A percentile compares a stretch with the other conserved stretches of the same genome.
Evolutionary conservation across 2,329 filamentous ascomycete species (phyloP).

Genomic region (Coccinonectria pachysandricola): DNA sequence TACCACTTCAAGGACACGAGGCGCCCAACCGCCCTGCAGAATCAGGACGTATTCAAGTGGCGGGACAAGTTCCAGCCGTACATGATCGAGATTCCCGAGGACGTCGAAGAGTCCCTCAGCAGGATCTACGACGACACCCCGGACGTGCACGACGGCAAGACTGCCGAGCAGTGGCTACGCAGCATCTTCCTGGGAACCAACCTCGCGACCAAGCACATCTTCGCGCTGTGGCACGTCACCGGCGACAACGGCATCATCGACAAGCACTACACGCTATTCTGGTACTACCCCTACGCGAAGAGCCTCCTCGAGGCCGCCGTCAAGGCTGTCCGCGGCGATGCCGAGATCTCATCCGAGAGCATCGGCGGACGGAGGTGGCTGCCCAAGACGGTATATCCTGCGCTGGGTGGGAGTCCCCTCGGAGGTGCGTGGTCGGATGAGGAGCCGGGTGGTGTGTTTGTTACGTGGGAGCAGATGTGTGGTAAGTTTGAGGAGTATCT

Average conservation of each 20-base stretch:
- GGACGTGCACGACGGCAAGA: conserved; percentile 16
- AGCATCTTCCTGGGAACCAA: conserved; percentile 26
- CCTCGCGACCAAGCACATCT: conserved; percentile 17
- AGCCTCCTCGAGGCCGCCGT: conserved; percentile 6
- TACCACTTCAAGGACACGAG: conserved; percentile 20
- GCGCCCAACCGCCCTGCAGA: conserved; percentile 12
- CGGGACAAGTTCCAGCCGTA: conserved; percentile 20
- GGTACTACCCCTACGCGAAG: conserved; percentile 8
- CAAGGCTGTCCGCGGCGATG: conserved; percentile 2
- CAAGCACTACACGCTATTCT: conserved; percentile 7
- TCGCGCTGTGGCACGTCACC: conserved; percentile 8
- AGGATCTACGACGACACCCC: conserved; percentile 22
- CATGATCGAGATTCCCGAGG: conserved; percentile 22
- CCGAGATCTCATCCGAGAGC: conserved; percentile 3
- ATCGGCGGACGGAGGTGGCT: conserved; percentile 7
- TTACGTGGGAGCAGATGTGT: conserved; percentile 20
- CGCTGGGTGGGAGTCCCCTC: conserved; percentile 9
- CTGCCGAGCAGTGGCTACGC: conserved; percentile 22
- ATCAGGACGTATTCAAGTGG: conserved; percentile 15
- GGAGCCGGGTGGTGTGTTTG: conserved; percentile 12
- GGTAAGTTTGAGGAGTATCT: conserved; percentile 12
- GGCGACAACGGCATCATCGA: conserved; percentile 9
- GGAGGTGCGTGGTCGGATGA: conserved; percentile 13
- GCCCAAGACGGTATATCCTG: conserved; percentile 4
- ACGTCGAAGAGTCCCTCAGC: conserved; percentile 19